Evolutionary conservation across 371 early-diverging fungal genomes (phyloP).

Genomic region (Funneliformis caledonium): DNA sequence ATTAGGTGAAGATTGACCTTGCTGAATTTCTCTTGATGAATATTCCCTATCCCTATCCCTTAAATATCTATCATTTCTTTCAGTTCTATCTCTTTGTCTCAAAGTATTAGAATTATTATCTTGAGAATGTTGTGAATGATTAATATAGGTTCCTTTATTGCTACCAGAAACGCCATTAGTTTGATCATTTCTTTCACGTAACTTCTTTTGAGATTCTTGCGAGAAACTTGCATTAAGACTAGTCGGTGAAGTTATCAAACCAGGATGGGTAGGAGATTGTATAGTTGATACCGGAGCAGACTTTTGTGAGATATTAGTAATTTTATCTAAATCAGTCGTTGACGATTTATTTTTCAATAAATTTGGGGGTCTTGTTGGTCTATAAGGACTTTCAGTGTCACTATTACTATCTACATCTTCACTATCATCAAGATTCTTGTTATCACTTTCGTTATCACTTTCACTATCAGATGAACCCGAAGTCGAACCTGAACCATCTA

Average conservation of each 20-base stretch:
- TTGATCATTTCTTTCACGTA: background rate
- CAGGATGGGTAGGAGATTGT: background rate
- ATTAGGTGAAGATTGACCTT: background rate
- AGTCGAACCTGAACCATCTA: background rate
- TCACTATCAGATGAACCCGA: background rate
- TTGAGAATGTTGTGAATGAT: background rate
- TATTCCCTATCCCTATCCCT: background rate
- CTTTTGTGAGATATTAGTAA: background rate
- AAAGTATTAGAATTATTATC: background rate
- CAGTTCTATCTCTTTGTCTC: background rate
- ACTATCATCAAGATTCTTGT: background rate
- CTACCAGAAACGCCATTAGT: background rate
- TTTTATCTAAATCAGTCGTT: background rate
- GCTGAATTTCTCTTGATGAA: background rate
- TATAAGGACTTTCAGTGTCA: background rate
- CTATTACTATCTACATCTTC: constrained; percentile 11
- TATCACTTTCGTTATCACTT: background rate
- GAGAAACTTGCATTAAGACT: background rate
- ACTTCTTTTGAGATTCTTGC: background rate
- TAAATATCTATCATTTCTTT: background rate
- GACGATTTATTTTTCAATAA: no score
- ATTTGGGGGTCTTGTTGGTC: background rate
- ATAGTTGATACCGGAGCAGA: background rate
- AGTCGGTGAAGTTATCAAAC: background rate
- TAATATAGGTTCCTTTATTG: background rate